Evolutionary conservation across 2,329 filamentous ascomycete genomes (phyloP).

Genomic region (Fusarium musae): DNA sequence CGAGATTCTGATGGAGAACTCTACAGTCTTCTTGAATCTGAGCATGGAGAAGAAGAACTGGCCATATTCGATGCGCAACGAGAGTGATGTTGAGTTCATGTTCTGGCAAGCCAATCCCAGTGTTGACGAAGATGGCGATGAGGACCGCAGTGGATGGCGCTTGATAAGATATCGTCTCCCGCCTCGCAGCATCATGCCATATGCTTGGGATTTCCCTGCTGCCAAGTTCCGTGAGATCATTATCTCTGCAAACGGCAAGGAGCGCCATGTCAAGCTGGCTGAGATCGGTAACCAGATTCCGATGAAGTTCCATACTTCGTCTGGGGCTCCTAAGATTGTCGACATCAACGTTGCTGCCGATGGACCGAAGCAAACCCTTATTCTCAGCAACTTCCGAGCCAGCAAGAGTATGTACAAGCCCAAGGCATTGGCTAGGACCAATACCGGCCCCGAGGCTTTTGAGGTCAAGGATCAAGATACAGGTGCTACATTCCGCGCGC

Average conservation of each 20-base stretch:
- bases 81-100: slow-evolving; percentile 95
- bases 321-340: slow-evolving; percentile 84
- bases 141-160: slow-evolving; percentile 88
- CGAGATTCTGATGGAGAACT: slow-evolving; percentile 90
- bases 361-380: slow-evolving; percentile 93
- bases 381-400: slow-evolving; percentile 91
- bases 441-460: slow-evolving; percentile 70
- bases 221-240: slow-evolving; percentile 96
- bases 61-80: slow-evolving; percentile 99
- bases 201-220: slow-evolving; percentile 98
- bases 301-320: slow-evolving; percentile 82
- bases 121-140: slow-evolving; percentile 86
- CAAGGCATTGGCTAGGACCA: slow-evolving; percentile 61
- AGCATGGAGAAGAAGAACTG: slow-evolving; percentile 93
- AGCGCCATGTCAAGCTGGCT: slow-evolving; percentile 91
- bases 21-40: slow-evolving; percentile 92
- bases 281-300: slow-evolving; percentile 97
- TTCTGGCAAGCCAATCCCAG: slow-evolving; percentile 97
- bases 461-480: slow-evolving; percentile 95
- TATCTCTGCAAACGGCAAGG: slow-evolving; percentile 63
- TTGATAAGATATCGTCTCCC: slow-evolving; percentile 93
- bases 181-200: slow-evolving; percentile 97
- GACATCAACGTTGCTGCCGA: slow-evolving; percentile 97
- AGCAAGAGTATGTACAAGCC: slow-evolving; percentile 90
- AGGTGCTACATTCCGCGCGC: slow-evolving; percentile 87